These are phyloP conservation scores for Pezicula carpinea DNA, from an alignment of 2,329 filamentous ascomycete genomes.

Conservation along the genomic window DNA sequence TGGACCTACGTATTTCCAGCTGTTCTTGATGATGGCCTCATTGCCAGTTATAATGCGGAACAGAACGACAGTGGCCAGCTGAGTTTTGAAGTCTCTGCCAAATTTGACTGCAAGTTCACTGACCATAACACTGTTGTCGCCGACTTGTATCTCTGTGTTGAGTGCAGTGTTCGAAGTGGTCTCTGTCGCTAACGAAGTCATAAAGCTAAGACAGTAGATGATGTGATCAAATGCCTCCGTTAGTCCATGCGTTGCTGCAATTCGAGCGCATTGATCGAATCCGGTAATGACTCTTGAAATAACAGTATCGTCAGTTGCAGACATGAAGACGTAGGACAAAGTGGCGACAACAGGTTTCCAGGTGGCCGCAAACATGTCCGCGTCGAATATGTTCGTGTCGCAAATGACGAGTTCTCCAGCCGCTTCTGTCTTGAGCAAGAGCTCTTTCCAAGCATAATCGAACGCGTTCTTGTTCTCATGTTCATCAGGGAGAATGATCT, in stretches of 20 bases:
- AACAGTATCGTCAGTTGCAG: constrained; percentile 91
- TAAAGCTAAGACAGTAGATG: constrained; percentile 81
- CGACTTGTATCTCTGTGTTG: constrained; percentile 93
- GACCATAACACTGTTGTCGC: constrained; percentile 93
- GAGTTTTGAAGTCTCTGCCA: constrained; percentile 87
- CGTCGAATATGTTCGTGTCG: constrained; percentile 91
- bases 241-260: constrained; percentile 79
- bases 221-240: constrained; percentile 90
- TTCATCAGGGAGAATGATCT: constrained; percentile 96
- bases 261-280: constrained; percentile 92
- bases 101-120: constrained; percentile 96
- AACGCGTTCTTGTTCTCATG: constrained; percentile 96
- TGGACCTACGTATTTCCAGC: constrained; percentile 70
- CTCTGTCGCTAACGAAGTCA: constrained; percentile 80
- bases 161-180: constrained; percentile 75
- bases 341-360: constrained; percentile 96
- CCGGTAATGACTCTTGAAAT: constrained; percentile 91
- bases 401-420: constrained; percentile 72
- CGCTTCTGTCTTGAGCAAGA: constrained; percentile 77
- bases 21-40: constrained; percentile 68
- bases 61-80: constrained; percentile 89
- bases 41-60: constrained; percentile 88
- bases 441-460: constrained; percentile 95
- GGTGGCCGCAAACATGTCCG: constrained; percentile 94
- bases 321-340: constrained; percentile 97